Evolutionary conservation across 176 grass and related monocot species (phyloP), one percentile per base, ranked within the genome.

Genomic region (Pontederia crassipes): DNA sequence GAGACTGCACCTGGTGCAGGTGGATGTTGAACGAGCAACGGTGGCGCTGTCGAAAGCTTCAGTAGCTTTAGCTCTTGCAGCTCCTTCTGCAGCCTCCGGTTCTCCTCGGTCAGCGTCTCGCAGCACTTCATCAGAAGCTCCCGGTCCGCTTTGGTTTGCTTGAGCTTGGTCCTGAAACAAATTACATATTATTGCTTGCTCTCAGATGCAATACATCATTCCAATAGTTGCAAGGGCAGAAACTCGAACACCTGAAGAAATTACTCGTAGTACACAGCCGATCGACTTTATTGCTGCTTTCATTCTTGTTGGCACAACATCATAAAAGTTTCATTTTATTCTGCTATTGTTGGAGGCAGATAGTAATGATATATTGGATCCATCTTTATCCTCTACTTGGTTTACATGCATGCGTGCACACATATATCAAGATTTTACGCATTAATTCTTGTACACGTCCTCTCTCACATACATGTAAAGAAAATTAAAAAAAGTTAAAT

Each of bases 91-190:
- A 99, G 71, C 17, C 82, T 81, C 17, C 84, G 63, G 81, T 99
- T 99, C 83, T 99, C 94, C 60, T 93, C 94, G 0, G 79, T 93
- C 48, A 99, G 82, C 47, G 79, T 78, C 69, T 93, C 85, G 77
- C 85, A 99, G 73, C 82, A 93, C 52, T 80, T 82, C 81, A 86
- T 99, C 6, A 99, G 79, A 77, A 88, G 77, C 77, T 99, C 85
- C 52, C 77, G 85, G 71, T 99, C 94, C 45, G 86, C 85, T 74
- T 99, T 88, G 16, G 94, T 99, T 73, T 93, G 85, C 84, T 93
- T 99, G 71, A 93, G 79, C 82, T 99, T 99, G 12, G 94, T 99
- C 83, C 94, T 99, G 67, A 76, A 66, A 49, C 6, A 28, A 17
- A 12, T 13, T 8, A 10, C 0, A 9, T 18, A 29, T 12, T 27